A percentile compares a stretch with the other conserved stretches of the same genome.
Evolutionary conservation across 192 early-diverging fungal species (phyloP).

Genomic region (Chytriomyces sp.): DNA sequence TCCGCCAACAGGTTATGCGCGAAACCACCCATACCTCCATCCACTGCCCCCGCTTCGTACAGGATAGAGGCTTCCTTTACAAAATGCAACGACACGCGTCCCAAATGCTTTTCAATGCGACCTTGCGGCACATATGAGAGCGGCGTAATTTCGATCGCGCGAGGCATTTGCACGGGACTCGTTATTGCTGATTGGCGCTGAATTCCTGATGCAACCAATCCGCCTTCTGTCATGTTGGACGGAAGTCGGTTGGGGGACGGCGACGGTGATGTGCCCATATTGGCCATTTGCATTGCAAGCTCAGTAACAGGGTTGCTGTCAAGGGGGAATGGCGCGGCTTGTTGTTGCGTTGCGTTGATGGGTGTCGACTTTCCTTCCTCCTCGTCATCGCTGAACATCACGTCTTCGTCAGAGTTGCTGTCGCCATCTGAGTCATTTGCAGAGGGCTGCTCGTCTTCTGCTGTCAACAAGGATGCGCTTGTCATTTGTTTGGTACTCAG

Average conservation of each 20-base stretch:
- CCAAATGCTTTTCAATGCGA: conserved; percentile 58
- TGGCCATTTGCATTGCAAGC: neutral
- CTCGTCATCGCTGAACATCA: conserved; percentile 23
- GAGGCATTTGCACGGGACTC: conserved; percentile 18
- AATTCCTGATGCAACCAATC: neutral
- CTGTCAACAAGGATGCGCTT: neutral
- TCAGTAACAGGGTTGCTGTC: neutral
- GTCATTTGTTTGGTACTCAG: conserved; percentile 10
- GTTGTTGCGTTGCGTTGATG: neutral
- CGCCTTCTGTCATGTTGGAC: neutral
- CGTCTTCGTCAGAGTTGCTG: conserved; percentile 8
- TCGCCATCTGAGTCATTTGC: neutral
- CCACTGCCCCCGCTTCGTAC: conserved; percentile 47
- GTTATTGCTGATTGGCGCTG: neutral
- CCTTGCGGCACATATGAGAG: conserved; percentile 64
- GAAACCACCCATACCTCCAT: conserved; percentile 73
- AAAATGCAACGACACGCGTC: conserved; percentile 78
- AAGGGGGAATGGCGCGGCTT: neutral
- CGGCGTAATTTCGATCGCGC: conserved; percentile 67
- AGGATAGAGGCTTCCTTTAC: conserved; percentile 67
- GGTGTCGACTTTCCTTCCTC: neutral
- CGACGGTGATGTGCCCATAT: neutral
- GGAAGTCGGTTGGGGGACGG: conserved; percentile 5
- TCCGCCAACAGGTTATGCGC: conserved; percentile 69
- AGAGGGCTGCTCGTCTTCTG: neutral